Percentiles rank a stretch among this genome's conserved stretches.
Evolutionary conservation across 2,329 filamentous ascomycete genomes (phyloP).

Genomic region (Diaporthe aspalathi): DNA sequence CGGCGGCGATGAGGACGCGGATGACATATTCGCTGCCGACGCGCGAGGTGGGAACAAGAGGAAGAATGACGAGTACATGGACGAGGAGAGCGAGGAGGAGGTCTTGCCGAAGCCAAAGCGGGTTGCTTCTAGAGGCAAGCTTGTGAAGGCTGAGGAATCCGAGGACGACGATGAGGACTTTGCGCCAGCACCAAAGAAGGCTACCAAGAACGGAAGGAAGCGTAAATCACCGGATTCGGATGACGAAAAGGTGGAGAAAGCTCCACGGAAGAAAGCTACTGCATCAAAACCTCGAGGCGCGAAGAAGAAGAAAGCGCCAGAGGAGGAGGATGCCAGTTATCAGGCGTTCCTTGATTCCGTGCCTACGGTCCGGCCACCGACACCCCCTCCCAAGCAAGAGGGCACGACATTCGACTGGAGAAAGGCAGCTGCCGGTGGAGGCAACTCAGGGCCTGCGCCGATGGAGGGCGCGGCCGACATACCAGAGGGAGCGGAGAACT

Average conservation of each 20-base stretch:
- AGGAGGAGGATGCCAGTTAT: constrained; percentile 76
- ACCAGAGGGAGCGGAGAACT: constrained; percentile 87
- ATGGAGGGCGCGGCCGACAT: constrained; percentile 75
- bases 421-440: constrained; percentile 67
- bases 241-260: constrained; percentile 31
- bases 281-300: constrained; percentile 69
- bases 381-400: constrained; percentile 79
- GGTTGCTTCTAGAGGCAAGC: constrained; percentile 58
- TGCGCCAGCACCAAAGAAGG: constrained; percentile 48
- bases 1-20: constrained; percentile 77
- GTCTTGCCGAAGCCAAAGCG: constrained; percentile 55
- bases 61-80: constrained; percentile 81
- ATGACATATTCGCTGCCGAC: constrained; percentile 86
- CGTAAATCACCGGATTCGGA: constrained; percentile 39
- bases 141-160: constrained; percentile 47
- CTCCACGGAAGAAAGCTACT: constrained; percentile 63
- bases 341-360: constrained; percentile 91
- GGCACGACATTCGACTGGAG: constrained; percentile 85
- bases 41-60: constrained; percentile 73
- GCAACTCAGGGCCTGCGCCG: constrained; percentile 72
- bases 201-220: constrained; percentile 44
- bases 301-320: constrained; percentile 72
- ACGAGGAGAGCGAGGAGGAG: constrained; percentile 74
- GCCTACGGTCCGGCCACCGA: constrained; percentile 82
- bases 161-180: constrained; percentile 50